A percentile compares a stretch with the other conserved stretches of the same genome.
phyloP scores from a whole-genome alignment of 2,329 filamentous ascomycete genomes.

The Beauveria asiatica region DNA sequence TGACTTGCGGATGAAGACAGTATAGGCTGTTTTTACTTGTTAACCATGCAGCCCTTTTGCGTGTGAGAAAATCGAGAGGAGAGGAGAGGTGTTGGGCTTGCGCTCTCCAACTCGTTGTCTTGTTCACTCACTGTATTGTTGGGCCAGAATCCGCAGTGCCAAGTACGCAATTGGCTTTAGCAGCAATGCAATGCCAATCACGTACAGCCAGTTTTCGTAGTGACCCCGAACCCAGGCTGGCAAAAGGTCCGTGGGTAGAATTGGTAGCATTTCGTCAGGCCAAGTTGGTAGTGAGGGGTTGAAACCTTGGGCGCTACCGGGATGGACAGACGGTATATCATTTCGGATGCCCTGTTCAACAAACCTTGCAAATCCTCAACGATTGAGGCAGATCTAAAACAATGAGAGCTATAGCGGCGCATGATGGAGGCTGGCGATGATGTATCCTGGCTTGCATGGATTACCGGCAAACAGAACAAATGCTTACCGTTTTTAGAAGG shows the following conservation, averaged over 20 bases:
- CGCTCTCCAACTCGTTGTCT: not conserved
- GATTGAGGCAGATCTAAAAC: no score
- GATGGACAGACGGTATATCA: not conserved
- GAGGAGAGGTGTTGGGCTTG: not conserved
- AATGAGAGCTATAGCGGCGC: not conserved
- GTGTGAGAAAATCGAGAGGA: not conserved
- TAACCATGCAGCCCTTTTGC: not conserved
- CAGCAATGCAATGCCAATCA: not conserved
- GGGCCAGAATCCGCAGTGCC: not conserved
- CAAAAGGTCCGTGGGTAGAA: not conserved
- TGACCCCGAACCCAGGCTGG: not conserved
- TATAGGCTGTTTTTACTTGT: not conserved
- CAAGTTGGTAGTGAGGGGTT: not conserved
- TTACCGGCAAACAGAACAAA: not conserved
- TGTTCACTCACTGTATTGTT: not conserved
- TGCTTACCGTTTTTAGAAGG: not conserved
- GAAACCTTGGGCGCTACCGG: not conserved
- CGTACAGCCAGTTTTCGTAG: not conserved
- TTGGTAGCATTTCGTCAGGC: not conserved
- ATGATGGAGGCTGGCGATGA: not conserved
- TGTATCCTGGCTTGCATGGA: not conserved
- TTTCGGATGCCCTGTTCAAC: not conserved
- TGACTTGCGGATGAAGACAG: not conserved
- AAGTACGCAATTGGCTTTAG: not conserved
- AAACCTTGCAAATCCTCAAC: not conserved